Evolutionary conservation across 73 alveolate genomes (phyloP).

Genomic region (Stentor roeselii): DNA sequence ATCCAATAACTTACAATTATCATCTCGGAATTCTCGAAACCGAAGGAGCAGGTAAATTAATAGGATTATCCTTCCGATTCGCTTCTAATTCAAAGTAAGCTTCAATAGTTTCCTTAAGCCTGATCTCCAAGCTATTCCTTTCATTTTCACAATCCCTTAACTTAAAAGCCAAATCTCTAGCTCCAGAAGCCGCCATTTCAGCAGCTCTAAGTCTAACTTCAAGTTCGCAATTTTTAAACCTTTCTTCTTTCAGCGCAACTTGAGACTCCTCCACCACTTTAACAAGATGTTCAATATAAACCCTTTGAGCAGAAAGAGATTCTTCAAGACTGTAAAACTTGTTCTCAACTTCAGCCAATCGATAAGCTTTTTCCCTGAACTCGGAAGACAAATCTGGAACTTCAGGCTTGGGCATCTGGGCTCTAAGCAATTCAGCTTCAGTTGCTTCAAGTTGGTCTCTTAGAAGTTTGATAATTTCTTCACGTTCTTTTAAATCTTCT

Average conservation of each 20-base stretch:
- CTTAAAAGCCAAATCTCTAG: background rate
- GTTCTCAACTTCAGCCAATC: background rate
- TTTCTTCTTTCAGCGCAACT: slow-evolving; percentile 13
- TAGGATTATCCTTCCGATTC: background rate
- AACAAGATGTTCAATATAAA: background rate
- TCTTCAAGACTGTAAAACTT: background rate
- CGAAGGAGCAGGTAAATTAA: background rate
- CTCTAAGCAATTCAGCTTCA: background rate
- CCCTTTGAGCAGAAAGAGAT: background rate
- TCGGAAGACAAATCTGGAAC: background rate
- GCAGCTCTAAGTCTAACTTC: background rate
- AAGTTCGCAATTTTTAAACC: background rate
- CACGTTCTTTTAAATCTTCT: background rate
- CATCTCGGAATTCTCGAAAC: too few relatives aligned
- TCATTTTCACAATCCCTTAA: background rate
- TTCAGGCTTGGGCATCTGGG: background rate
- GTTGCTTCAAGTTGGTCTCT: slow-evolving; percentile 21
- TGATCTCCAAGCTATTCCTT: background rate
- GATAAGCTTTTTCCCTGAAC: slow-evolving; percentile 13
- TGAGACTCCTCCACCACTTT: background rate
- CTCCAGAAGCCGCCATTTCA: slow-evolving; percentile 18
- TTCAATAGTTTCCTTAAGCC: slow-evolving; percentile 1
- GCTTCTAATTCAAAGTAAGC: slow-evolving; percentile 8
- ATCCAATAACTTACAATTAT: too few relatives aligned
- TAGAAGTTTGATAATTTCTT: background rate